Percentiles rank a stretch among this genome's conserved stretches.
These are phyloP conservation scores for Arthrocladium fulminans DNA, from an alignment of 2,329 filamentous ascomycete species.

Conservation along the genomic window DNA sequence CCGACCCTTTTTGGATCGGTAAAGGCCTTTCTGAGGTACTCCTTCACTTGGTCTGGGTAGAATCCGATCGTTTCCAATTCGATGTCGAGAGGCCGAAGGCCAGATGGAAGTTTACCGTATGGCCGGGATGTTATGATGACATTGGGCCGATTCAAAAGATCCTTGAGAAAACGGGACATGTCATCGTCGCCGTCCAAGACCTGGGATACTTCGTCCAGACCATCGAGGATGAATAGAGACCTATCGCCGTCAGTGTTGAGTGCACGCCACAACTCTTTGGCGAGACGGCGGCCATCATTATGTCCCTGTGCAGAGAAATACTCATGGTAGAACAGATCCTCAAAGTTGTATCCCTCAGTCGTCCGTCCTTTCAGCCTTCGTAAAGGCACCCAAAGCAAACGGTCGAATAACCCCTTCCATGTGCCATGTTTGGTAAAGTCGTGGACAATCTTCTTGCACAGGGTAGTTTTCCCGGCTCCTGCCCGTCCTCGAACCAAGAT, in stretches of 20 bases:
- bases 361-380: conserved; percentile 26
- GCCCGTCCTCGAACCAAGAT: too few species aligned
- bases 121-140: not conserved
- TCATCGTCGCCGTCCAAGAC: conserved; percentile 11
- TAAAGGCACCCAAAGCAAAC: conserved; percentile 35
- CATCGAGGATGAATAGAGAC: conserved; percentile 37
- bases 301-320: conserved; percentile 26
- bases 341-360: conserved; percentile 19
- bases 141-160: not conserved
- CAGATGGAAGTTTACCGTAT: conserved; percentile 12
- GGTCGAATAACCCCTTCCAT: conserved; percentile 28
- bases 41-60: conserved; percentile 28
- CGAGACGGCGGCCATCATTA: conserved; percentile 11
- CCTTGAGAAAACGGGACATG: not conserved
- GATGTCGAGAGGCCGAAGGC: conserved; percentile 25
- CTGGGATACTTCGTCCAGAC: conserved; percentile 34
- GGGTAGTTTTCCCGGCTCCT: too few species aligned
- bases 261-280: conserved; percentile 15
- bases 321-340: conserved; percentile 24
- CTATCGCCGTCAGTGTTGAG: conserved; percentile 8
- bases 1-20: not conserved
- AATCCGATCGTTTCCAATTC: conserved; percentile 37
- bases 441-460: conserved; percentile 36
- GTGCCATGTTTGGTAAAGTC: conserved; percentile 25
- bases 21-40: conserved; percentile 25